Conservation (phyloP, 192 early-diverging fungal genomes). For the Umbelopsis isabellina region DNA sequence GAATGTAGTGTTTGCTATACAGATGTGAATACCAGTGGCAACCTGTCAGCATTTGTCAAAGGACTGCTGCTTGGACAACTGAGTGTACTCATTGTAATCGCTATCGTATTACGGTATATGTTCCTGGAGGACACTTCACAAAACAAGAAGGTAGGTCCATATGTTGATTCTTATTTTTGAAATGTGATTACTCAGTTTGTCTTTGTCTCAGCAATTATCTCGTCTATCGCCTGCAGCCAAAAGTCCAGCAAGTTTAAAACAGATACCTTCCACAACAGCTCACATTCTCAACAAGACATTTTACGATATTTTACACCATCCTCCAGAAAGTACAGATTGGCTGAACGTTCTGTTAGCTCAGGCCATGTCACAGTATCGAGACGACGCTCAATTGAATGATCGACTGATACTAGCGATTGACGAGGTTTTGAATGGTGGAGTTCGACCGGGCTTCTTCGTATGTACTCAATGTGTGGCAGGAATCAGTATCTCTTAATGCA, state of each 20-base stretch:
- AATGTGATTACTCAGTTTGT: background rate
- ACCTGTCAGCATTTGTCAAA: conserved; percentile 43
- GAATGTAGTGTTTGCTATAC: background rate
- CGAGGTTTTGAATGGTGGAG: conserved; percentile 67
- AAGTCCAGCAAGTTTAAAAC: conserved; percentile 7
- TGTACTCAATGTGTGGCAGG: background rate
- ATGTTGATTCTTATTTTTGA: background rate
- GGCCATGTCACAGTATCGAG: conserved; percentile 71
- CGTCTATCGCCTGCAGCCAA: conserved; percentile 14
- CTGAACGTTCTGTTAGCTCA: conserved; percentile 82
- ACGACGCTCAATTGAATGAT: conserved; percentile 70
- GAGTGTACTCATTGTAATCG: conserved; percentile 50
- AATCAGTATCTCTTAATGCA: too few relatives aligned
- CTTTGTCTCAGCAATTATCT: background rate
- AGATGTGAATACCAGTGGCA: background rate
- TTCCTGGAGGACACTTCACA: conserved; percentile 53
- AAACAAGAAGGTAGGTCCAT: conserved; percentile 36
- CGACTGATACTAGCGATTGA: conserved; percentile 68
- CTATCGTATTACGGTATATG: conserved; percentile 54
- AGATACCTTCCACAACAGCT: conserved; percentile 37
- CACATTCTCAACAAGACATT: conserved; percentile 60
- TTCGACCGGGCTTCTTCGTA: conserved; percentile 75
- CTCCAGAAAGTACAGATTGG: conserved; percentile 81
- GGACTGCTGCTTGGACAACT: conserved; percentile 56
- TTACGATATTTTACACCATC: conserved; percentile 57